Conservation (phyloP, 345 rosid species). For the Syzygium oleosum region DNA sequence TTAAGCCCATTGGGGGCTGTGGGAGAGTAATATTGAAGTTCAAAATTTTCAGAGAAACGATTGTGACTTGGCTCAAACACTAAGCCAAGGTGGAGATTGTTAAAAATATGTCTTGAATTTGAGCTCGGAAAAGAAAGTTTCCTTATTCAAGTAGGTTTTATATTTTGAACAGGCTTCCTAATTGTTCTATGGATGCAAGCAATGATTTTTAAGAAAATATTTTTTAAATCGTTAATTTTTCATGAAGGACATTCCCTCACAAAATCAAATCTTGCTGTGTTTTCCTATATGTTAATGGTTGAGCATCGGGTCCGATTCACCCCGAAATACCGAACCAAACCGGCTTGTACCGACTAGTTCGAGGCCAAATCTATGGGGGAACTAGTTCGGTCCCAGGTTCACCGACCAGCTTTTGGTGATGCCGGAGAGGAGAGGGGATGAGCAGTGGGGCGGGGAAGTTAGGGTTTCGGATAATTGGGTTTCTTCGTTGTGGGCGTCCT, state of each 20-base stretch:
- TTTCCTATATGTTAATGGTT: not conserved
- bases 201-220: not conserved
- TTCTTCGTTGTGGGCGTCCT: accelerated
- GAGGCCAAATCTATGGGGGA: not conserved
- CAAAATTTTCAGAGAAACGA: too few relatives aligned
- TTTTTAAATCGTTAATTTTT: not conserved
- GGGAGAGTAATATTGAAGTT: too few relatives aligned
- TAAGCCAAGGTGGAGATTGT: too few relatives aligned
- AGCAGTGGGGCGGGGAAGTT: not conserved
- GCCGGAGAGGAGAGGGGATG: not conserved
- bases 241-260: too few relatives aligned
- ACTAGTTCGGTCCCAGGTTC: not conserved
- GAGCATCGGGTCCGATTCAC: not conserved
- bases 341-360: accelerated
- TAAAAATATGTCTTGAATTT: too few relatives aligned
- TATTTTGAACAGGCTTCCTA: too few relatives aligned
- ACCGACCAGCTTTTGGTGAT: accelerated
- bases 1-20: too few relatives aligned
- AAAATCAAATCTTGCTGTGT: not conserved
- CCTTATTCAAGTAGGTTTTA: too few relatives aligned
- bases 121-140: too few relatives aligned
- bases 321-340: accelerated
- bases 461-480: not conserved
- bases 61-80: too few relatives aligned
- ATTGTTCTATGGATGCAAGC: too few relatives aligned